Evolutionary conservation across 192 early-diverging fungal species (phyloP).

Genomic region (Rhizoclosmatium sp.): DNA sequence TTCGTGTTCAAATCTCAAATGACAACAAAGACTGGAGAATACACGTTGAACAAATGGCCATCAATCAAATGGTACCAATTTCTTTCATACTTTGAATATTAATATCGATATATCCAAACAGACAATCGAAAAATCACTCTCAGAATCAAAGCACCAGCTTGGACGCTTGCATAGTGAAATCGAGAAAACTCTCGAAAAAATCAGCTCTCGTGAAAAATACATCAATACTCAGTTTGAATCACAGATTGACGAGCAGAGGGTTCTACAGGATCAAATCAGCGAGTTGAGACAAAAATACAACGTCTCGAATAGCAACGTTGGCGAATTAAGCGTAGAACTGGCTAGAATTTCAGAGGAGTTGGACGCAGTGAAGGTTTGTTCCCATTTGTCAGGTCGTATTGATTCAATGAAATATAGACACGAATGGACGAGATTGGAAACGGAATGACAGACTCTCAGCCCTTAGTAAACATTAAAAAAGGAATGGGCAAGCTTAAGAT

Average conservation of each 20-base stretch:
- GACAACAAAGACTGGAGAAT: conserved; percentile 71
- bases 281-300: conserved; percentile 65
- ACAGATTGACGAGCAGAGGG: conserved; percentile 60
- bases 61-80: conserved; percentile 49
- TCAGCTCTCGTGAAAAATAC: conserved; percentile 65
- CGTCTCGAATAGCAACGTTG: conserved; percentile 55
- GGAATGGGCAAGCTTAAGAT: conserved; percentile 61
- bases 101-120: conserved; percentile 20
- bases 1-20: conserved; percentile 62
- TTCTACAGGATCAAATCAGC: conserved; percentile 58
- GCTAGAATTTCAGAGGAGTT: conserved; percentile 60
- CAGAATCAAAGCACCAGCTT: conserved; percentile 52
- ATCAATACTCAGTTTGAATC: conserved; percentile 69
- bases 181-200: conserved; percentile 64
- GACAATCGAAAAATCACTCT: conserved; percentile 51
- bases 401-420: conserved; percentile 33
- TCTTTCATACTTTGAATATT: not conserved
- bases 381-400: not conserved
- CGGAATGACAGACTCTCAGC: conserved; percentile 73
- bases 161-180: conserved; percentile 57
- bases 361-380: conserved; percentile 61
- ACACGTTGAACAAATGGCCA: conserved; percentile 63
- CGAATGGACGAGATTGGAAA: conserved; percentile 68
- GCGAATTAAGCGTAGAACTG: conserved; percentile 57
- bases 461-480: conserved; percentile 63